Conservation (phyloP, 352 stramenopile genomes). For the Phytophthora fragariae region DNA sequence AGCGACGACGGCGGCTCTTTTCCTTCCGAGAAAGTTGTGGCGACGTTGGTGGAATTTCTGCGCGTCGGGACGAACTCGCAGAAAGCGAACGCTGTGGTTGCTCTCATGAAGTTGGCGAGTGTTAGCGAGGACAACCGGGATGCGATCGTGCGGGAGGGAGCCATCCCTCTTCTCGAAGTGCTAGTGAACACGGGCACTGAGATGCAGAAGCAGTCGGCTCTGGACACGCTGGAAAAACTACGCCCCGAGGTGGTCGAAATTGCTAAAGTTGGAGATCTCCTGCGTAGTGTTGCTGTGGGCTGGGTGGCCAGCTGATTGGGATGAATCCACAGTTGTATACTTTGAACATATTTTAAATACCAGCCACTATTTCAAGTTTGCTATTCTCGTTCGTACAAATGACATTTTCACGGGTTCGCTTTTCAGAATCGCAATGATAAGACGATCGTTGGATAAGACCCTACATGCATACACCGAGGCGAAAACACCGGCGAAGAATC, state of each 20-base stretch:
- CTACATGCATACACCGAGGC: too few relatives aligned
- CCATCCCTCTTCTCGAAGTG: constrained; percentile 8
- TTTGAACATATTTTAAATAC: background rate
- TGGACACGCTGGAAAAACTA: constrained; percentile 4
- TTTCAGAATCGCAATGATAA: too few relatives aligned
- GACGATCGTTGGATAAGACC: too few relatives aligned
- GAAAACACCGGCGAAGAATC: too few relatives aligned
- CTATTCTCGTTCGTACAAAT: too few relatives aligned
- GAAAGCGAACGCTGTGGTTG: constrained; percentile 11
- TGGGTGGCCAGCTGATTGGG: constrained; percentile 1
- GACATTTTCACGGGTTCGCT: too few relatives aligned
- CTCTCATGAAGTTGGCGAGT: constrained; percentile 12
- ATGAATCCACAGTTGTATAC: background rate
- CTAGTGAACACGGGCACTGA: constrained; percentile 3
- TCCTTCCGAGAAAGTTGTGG: constrained; percentile 1
- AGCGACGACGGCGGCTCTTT: background rate
- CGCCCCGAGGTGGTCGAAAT: background rate
- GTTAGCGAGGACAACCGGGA: constrained; percentile 12
- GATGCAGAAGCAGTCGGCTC: constrained; percentile 4
- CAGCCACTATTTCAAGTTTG: background rate
- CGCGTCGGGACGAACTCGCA: constrained; percentile 6
- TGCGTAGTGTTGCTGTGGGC: constrained; percentile 5
- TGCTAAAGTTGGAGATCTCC: background rate
- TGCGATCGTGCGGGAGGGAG: constrained; percentile 11
- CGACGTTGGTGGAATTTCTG: constrained; percentile 11